Evolutionary conservation across 345 rosid species (phyloP), one percentile per base, ranked within the genome.

Genomic region (Durio zibethinus): DNA sequence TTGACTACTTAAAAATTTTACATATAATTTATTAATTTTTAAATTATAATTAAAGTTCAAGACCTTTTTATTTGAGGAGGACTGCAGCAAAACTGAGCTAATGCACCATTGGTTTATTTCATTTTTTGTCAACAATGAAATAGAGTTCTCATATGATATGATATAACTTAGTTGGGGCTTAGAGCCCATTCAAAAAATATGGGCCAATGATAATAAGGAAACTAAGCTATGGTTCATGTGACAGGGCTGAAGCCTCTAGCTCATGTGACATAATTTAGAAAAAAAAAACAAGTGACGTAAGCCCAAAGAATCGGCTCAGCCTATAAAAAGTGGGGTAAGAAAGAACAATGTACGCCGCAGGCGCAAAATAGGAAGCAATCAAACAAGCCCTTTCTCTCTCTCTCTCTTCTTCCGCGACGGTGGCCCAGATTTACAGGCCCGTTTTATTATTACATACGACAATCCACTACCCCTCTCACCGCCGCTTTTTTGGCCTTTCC

Each of bases 381-480:
- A 15, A 18, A 52, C 29, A 29, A 42, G 25, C 57, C 29, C 77
- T n/a, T n/a, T 12, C 50, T 23, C 54, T 31, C 23, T 23, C 72
- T 33, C 61, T 10, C 54, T 59, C 25, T 50, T n/a, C n/a, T 36
- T 45, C n/a, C n/a, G 53, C 69, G 66, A 73, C 75, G 78, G 76
- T 66, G 85, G 82, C 80, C 85, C 85, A 76, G 76, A 82, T 59
- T 79, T 79, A 40, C 61, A 67, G 78, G 85, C 78, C 78, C 59
- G 31, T 70, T 45, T 20, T 21, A 45, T 59, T 77, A 40, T 61
- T 47, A 68, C 50, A 38, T 72, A 60, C 0, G 54, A 50, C 59
- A 72, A 75, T 77, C 4, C 54, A 14, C 56, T 7, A 2, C 9
- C 68, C 20, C 45, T 33, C 21, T 4, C 57, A 38, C 47, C 76